Percentiles rank a stretch among this genome's conserved stretches.
These are phyloP conservation scores for Nakazawaea peltata DNA, from an alignment of 805 yeast species.

Conservation along the genomic window DNA sequence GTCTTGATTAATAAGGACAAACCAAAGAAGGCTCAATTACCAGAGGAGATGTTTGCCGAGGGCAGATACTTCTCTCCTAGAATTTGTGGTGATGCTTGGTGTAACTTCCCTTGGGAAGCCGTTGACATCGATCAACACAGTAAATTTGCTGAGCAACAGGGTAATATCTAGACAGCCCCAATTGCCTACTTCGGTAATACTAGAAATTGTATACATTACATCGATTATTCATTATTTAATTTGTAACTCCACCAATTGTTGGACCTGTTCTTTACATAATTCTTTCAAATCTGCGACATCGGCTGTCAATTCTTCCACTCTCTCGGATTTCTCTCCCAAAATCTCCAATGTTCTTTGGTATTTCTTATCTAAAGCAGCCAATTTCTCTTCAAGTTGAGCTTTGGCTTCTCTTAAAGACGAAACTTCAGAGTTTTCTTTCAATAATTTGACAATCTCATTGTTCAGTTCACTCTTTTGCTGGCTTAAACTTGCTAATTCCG, in stretches of 20 bases:
- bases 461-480: conserved; percentile 60
- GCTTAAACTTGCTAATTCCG: conserved; percentile 46
- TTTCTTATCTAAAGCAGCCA: conserved; percentile 30
- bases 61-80: conserved; percentile 68
- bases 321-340: conserved; percentile 83
- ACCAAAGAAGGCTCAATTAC: conserved; percentile 70
- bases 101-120: conserved; percentile 90
- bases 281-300: conserved; percentile 89
- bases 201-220: neutral
- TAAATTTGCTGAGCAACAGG: conserved; percentile 54
- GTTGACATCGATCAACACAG: conserved; percentile 75
- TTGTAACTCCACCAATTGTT: conserved; percentile 70
- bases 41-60: conserved; percentile 49
- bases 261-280: conserved; percentile 74
- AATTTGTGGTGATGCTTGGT: conserved; percentile 73
- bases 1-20: conserved; percentile 81
- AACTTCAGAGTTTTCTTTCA: conserved; percentile 47
- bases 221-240: conserved; percentile 14
- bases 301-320: conserved; percentile 75
- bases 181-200: no score
- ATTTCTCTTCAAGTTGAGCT: conserved; percentile 20
- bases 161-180: conserved; percentile 44
- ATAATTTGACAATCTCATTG: conserved; percentile 52
- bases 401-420: conserved; percentile 24
- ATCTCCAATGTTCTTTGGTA: conserved; percentile 52